Percentiles rank a stretch among this genome's conserved stretches.
These are phyloP conservation scores for Gamsiella multidivaricata DNA, from an alignment of 192 early-diverging fungal genomes.

Conservation along the genomic window DNA sequence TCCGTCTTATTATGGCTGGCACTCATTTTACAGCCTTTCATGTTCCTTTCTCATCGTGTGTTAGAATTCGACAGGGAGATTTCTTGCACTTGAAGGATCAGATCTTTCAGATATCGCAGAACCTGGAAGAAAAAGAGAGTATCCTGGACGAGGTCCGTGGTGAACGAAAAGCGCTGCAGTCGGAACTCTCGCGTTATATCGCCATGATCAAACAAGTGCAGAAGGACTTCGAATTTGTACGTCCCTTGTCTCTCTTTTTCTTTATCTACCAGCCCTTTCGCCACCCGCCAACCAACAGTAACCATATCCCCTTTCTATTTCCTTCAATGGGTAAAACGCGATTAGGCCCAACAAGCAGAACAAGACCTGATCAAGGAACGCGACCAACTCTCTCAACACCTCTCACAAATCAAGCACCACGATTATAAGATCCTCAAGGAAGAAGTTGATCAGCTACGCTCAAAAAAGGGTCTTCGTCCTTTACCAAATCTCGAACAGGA, in stretches of 20 bases:
- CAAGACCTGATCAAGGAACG: slow-evolving; percentile 32
- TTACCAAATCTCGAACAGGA: slow-evolving; percentile 41
- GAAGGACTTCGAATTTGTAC: slow-evolving; percentile 45
- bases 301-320: too few species aligned
- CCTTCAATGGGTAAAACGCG: too few species aligned
- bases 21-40: neutral
- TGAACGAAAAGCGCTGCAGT: slow-evolving; percentile 35
- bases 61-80: slow-evolving; percentile 44
- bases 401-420: slow-evolving; percentile 23
- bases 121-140: slow-evolving; percentile 36
- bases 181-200: slow-evolving; percentile 33
- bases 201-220: slow-evolving; percentile 47
- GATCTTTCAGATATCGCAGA: slow-evolving; percentile 21
- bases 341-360: slow-evolving; percentile 35
- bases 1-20: too few species aligned
- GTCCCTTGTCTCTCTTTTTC: neutral
- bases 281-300: too few species aligned
- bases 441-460: slow-evolving; percentile 39
- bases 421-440: slow-evolving; percentile 44
- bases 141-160: slow-evolving; percentile 33
- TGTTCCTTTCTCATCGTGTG: neutral
- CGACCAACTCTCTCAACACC: slow-evolving; percentile 39
- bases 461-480: slow-evolving; percentile 24
- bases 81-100: slow-evolving; percentile 39
- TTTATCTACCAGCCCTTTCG: neutral